These are phyloP conservation scores for Verticillium tricorpus DNA, from an alignment of 2,329 filamentous ascomycete genomes.

Conservation along the genomic window DNA sequence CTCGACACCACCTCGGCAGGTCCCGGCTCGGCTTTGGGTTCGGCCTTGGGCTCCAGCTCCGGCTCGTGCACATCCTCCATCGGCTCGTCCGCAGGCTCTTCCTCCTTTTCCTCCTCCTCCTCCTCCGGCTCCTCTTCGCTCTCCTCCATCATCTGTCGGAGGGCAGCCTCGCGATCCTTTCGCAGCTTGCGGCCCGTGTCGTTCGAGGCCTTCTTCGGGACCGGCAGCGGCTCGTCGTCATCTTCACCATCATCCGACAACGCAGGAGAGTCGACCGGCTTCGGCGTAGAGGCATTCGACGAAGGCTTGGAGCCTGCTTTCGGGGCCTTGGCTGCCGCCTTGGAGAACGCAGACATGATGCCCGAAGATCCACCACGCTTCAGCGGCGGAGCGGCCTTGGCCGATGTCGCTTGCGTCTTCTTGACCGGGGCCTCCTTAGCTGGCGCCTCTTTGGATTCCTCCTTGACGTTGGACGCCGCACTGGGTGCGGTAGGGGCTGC, in stretches of 20 bases:
- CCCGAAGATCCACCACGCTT: constrained; percentile 57
- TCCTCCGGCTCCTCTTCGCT: constrained; percentile 49
- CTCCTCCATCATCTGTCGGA: constrained; percentile 74
- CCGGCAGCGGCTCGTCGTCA: constrained; percentile 47
- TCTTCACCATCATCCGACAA: constrained; percentile 49
- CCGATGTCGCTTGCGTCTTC: constrained; percentile 17
- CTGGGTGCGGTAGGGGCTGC: constrained; percentile 17
- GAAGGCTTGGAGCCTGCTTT: constrained; percentile 2
- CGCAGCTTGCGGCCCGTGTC: constrained; percentile 35
- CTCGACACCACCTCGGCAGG: constrained; percentile 50
- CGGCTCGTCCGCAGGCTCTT: constrained; percentile 25
- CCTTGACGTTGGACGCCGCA: constrained; percentile 20
- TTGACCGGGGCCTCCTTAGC: constrained; percentile 31
- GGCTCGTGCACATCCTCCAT: constrained; percentile 35
- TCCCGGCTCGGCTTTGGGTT: constrained; percentile 34
- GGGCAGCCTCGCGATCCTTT: constrained; percentile 60
- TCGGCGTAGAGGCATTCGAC: constrained; percentile 3
- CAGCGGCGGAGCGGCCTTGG: constrained; percentile 21
- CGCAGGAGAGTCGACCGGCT: constrained; percentile 23
- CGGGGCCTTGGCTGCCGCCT: constrained; percentile 34
- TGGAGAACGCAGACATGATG: constrained; percentile 78
- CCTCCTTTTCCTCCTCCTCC: constrained; percentile 51
- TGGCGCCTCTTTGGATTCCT: constrained; percentile 30
- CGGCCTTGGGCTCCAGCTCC: constrained; percentile 25
- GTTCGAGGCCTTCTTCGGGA: constrained; percentile 27